These are phyloP conservation scores for Globisporangium paroecandrum DNA, from an alignment of 352 stramenopile species.

Conservation along the genomic window DNA sequence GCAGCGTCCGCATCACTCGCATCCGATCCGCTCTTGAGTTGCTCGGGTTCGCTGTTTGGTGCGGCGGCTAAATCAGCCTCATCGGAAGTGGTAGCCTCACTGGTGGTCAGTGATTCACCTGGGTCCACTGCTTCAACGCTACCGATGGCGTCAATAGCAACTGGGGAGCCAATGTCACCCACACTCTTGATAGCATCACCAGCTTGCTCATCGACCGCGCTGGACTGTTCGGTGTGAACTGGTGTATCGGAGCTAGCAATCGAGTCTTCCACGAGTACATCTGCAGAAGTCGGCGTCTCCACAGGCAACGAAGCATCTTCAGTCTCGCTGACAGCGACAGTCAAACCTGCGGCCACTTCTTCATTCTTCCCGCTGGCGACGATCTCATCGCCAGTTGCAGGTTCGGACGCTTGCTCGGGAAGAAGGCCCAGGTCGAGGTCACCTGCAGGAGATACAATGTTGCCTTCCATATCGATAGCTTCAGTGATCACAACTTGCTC, in stretches of 20 bases:
- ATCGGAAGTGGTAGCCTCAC: not conserved
- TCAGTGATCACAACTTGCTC: not conserved
- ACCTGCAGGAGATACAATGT: conserved; percentile 1
- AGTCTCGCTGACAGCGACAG: not conserved
- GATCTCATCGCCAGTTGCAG: not conserved
- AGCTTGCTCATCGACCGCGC: not conserved
- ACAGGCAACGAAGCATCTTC: not conserved
- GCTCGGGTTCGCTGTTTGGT: not conserved
- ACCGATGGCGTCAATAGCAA: conserved; percentile 4
- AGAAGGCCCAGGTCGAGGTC: not conserved
- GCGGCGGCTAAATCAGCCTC: not conserved
- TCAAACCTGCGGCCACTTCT: not conserved
- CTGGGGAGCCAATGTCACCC: not conserved
- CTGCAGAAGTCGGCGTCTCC: not conserved
- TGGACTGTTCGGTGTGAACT: not conserved
- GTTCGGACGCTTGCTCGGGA: not conserved
- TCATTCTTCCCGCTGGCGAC: not conserved
- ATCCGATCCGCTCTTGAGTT: not conserved
- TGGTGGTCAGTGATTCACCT: not conserved
- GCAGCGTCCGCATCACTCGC: not conserved
- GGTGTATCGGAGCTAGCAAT: not conserved
- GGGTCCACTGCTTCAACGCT: conserved; percentile 2
- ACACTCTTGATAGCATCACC: not conserved
- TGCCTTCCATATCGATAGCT: conserved; percentile 3
- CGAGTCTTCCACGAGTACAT: not conserved